Evolutionary conservation across 306 rosid species (phyloP).

Genomic region (Castanea sativa): DNA sequence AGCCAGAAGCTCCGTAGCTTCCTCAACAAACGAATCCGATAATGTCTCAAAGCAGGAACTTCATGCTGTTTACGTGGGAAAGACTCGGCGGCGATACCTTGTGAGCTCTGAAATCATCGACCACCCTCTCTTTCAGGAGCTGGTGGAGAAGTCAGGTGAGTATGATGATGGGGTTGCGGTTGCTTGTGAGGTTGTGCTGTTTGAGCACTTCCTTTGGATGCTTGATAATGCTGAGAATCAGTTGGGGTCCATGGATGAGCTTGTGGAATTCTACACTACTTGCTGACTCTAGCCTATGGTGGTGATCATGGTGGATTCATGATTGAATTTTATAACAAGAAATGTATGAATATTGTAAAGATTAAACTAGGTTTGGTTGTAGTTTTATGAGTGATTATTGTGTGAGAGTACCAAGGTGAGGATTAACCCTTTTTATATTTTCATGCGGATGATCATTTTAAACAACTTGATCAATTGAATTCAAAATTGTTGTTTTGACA

Average conservation of each 20-base stretch:
- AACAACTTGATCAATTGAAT: background rate
- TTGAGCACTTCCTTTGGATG: slow-evolving; percentile 94
- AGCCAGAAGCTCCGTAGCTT: slow-evolving; percentile 35
- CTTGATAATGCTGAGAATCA: slow-evolving; percentile 63
- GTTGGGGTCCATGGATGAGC: slow-evolving; percentile 78
- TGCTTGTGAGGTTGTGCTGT: slow-evolving; percentile 83
- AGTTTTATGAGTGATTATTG: slow-evolving; percentile 4
- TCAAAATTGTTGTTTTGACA: background rate
- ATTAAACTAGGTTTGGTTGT: slow-evolving; percentile 8
- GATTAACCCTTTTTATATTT: background rate
- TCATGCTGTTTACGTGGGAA: slow-evolving; percentile 74
- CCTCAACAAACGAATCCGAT: slow-evolving; percentile 10
- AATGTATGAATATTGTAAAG: slow-evolving; percentile 21
- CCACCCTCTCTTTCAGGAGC: slow-evolving; percentile 78
- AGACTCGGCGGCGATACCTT: slow-evolving; percentile 65
- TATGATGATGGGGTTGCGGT: slow-evolving; percentile 41
- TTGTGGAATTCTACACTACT: slow-evolving; percentile 73
- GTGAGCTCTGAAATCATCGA: slow-evolving; percentile 59
- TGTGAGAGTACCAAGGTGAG: background rate
- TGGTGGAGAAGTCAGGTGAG: slow-evolving; percentile 54
- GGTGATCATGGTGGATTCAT: background rate
- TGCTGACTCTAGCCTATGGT: slow-evolving; percentile 31
- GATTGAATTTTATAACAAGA: background rate
- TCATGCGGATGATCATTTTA: slow-evolving; percentile 10
- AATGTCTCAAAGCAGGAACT: slow-evolving; percentile 19